phyloP scores from a whole-genome alignment of 179 eudicot species.

The Drosera spatulata region DNA sequence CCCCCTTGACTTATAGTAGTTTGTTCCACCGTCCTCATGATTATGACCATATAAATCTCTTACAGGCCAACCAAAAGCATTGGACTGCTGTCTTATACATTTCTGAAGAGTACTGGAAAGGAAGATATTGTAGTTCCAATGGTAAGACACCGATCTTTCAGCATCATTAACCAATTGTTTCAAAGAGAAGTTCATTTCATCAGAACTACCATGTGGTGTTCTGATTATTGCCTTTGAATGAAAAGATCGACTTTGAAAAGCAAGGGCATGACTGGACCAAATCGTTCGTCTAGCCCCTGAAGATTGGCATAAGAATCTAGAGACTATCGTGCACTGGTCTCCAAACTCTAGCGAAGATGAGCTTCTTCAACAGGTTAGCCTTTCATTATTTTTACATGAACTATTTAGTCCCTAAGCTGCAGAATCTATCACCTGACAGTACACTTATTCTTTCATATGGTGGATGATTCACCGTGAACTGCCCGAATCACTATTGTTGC shows the following conservation, averaged over 20 bases:
- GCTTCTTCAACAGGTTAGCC: conserved; percentile 48
- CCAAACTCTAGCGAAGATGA: conserved; percentile 52
- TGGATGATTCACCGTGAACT: too few species aligned
- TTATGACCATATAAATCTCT: neutral
- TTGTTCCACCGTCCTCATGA: too few species aligned
- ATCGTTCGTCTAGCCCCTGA: conserved; percentile 22
- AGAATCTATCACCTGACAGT: too few species aligned
- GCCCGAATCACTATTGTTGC: too few species aligned
- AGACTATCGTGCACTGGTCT: conserved; percentile 52
- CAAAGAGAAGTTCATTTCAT: too few species aligned
- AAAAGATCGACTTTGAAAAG: conserved; percentile 53
- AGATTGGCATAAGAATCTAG: conserved; percentile 53
- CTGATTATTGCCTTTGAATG: too few species aligned
- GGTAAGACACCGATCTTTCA: conserved; percentile 23
- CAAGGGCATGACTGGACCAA: conserved; percentile 35
- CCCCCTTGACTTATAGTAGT: too few species aligned
- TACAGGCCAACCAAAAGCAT: conserved; percentile 53
- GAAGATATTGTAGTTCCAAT: conserved; percentile 86
- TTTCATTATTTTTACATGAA: neutral
- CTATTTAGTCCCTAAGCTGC: conserved; percentile 1
- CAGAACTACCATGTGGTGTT: too few species aligned
- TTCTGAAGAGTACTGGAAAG: conserved; percentile 55
- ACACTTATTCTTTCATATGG: too few species aligned
- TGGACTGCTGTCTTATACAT: conserved; percentile 71
- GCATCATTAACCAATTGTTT: too few species aligned